These are phyloP conservation scores for Amanita molliuscula DNA, from an alignment of 768 basidiomycete species.

Conservation along the genomic window DNA sequence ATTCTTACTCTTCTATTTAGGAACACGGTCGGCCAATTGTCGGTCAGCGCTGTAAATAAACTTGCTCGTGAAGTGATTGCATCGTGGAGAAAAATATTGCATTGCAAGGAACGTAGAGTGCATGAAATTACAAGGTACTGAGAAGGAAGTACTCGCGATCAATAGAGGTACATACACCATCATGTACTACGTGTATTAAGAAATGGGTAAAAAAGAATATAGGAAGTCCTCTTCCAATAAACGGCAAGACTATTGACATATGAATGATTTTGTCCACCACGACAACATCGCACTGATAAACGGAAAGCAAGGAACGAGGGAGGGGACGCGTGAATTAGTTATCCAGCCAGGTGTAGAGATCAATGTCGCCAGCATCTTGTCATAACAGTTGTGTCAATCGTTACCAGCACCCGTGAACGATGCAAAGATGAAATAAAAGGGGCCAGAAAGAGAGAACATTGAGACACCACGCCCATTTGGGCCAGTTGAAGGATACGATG, in stretches of 20 bases:
- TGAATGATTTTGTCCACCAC: conserved; percentile 7
- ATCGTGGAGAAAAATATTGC: neutral
- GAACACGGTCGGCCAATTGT: conserved; percentile 81
- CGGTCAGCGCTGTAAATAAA: conserved; percentile 76
- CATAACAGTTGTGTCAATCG: neutral
- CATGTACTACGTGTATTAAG: neutral
- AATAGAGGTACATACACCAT: conserved; percentile 1
- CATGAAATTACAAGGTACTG: conserved; percentile 2
- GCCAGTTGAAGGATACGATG: neutral
- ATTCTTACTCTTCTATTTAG: conserved; percentile 21
- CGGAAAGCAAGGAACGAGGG: conserved; percentile 3
- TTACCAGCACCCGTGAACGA: neutral
- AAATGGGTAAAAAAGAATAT: neutral
- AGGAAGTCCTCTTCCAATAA: neutral
- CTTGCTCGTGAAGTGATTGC: neutral
- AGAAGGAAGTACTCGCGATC: neutral
- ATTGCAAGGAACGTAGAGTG: conserved; percentile 12
- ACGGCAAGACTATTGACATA: conserved; percentile 1
- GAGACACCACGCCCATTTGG: conserved; percentile 2
- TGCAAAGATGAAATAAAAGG: neutral
- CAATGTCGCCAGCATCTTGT: neutral
- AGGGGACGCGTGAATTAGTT: neutral
- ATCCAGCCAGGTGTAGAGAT: conserved; percentile 2
- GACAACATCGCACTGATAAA: conserved; percentile 6
- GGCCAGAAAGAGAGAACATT: conserved; percentile 7